phyloP scores from a whole-genome alignment of 1,284 basidiomycete genomes.

The Tilletiaria anomala region DNA sequence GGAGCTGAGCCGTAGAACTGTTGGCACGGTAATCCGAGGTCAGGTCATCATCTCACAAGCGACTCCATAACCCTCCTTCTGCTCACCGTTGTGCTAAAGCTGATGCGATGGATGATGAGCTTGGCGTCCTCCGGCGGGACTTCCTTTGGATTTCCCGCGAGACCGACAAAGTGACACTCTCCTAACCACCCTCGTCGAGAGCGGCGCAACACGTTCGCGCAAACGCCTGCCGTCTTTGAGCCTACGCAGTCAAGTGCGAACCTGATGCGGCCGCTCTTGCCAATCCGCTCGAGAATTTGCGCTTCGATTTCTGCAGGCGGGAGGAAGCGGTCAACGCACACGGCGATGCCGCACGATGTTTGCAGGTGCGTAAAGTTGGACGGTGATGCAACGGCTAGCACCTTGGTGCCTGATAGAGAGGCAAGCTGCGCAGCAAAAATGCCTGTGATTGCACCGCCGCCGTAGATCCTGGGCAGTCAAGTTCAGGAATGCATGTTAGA shows the following conservation, averaged over 20 bases:
- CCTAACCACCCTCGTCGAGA: neutral
- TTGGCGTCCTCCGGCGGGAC: constrained; percentile 2
- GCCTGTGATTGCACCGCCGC: constrained; percentile 28
- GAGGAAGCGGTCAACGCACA: constrained; percentile 19
- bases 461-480: constrained; percentile 18
- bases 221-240: constrained; percentile 13
- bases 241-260: constrained; percentile 27
- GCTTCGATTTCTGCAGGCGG: constrained; percentile 4
- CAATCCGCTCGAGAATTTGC: neutral
- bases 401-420: constrained; percentile 8
- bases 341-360: constrained; percentile 9
- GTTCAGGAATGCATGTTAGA: no score
- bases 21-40: neutral
- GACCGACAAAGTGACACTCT: constrained; percentile 14
- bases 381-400: constrained; percentile 18
- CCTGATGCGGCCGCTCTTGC: constrained; percentile 5
- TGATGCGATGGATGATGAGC: constrained; percentile 25
- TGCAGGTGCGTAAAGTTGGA: constrained; percentile 18
- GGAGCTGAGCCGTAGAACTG: constrained; percentile 15
- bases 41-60: neutral
- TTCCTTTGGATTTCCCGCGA: constrained; percentile 22
- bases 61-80: no score
- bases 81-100: constrained; percentile 20
- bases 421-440: constrained; percentile 25
- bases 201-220: constrained; percentile 5